phyloP scores from a whole-genome alignment of 2,329 filamentous ascomycete genomes.

The Calonectria montana region DNA sequence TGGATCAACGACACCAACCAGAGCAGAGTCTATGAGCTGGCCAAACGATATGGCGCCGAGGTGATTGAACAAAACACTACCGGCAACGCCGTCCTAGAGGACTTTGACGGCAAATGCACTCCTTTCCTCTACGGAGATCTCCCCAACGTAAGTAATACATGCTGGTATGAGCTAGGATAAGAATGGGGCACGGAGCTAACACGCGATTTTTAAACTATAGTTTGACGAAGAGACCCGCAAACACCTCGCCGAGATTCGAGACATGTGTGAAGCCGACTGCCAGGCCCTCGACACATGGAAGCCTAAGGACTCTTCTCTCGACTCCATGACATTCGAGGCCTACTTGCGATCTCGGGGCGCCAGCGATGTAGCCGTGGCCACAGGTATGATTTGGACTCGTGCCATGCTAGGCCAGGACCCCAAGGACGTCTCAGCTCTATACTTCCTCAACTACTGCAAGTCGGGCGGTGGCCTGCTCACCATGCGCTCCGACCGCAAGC shows the following conservation, averaged over 20 bases:
- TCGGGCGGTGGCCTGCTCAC: conserved; percentile 62
- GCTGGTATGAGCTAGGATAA: no score
- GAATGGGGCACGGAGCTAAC: background rate
- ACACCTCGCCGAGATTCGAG: conserved; percentile 35
- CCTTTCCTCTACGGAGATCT: conserved; percentile 26
- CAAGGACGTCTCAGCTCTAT: conserved; percentile 61
- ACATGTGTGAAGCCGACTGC: conserved; percentile 44
- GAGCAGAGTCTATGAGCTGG: conserved; percentile 54
- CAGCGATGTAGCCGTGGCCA: conserved; percentile 22
- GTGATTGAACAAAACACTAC: conserved; percentile 57
- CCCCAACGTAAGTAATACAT: conserved; percentile 25
- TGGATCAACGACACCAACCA: conserved; percentile 71
- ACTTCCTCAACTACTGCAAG: conserved; percentile 67
- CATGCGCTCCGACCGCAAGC: conserved; percentile 63
- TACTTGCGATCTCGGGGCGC: conserved; percentile 40
- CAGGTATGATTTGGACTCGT: conserved; percentile 57
- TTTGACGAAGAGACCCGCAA: conserved; percentile 25
- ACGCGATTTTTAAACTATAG: background rate
- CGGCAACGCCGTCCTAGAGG: conserved; percentile 56
- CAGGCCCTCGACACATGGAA: conserved; percentile 38
- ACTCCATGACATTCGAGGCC: conserved; percentile 44
- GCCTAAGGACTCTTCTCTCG: conserved; percentile 35
- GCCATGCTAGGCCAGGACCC: conserved; percentile 64
- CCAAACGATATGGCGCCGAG: conserved; percentile 54
- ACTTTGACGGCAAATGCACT: conserved; percentile 47